Base-by-base conservation (phyloP, 192 early-diverging fungal genomes). In the Coemansia biformis region DNA sequence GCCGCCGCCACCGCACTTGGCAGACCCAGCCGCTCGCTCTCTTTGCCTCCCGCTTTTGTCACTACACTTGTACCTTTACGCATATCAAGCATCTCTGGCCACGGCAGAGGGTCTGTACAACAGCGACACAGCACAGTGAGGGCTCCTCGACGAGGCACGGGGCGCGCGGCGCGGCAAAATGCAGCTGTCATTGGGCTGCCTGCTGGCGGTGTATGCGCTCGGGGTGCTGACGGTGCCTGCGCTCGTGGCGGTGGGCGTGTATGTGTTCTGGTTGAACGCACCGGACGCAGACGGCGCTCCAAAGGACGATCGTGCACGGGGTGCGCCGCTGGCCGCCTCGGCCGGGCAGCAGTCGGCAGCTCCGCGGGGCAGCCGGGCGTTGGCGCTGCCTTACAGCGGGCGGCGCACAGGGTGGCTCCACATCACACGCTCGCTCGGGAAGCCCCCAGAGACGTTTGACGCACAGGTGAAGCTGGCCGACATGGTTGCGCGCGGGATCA, bases 381-480 rank as follows among this genome's bases (percentile, higher is more conserved):
- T 18, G 10, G 9, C 44, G 23, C 65, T 63, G 21, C 62, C 69
- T 6, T 73, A 65, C 36, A 49, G 69, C 32, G 43, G n/a, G 12
- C 52, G 64, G n/a, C 64, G 60, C 17, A 48, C 60, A 17, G 71
- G 71, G 12, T 73, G 69, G 69, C 69, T 73, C 35, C 69, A 54
- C 33, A 73, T 73, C 38, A 57, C 62, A 12, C 57, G 69, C 26
- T 50, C 69, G 22, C 54, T 57, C 7, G 69, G 55, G 11, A 39
- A 23, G 14, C 69, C 57, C 4, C 26, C 54, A 9, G 62, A 54
- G 14, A 4, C 45, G 17, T 36, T 36, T 11, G 69, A 65, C 12
- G 26, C 38, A 13, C 48, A 51, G 16, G 17, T 54, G 35, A 61
- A 54, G 44, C 46, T 73, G 13, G 46, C 49, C 28, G 69, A 73